phyloP scores from a whole-genome alignment of 345 rosid genomes.

The Clausena lansium region DNA sequence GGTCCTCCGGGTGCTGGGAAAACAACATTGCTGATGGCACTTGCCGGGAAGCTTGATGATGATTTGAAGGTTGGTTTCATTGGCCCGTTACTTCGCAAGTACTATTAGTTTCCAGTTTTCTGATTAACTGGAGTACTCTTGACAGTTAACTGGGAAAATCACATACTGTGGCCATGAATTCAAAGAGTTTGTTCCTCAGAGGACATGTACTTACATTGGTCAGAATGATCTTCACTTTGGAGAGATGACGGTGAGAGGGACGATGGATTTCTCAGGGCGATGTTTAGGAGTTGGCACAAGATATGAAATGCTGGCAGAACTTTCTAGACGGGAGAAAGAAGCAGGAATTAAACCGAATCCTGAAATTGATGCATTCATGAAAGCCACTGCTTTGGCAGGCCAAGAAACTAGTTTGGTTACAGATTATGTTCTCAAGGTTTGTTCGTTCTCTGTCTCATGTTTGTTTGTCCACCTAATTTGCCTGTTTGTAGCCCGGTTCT shows the following conservation, averaged over 20 bases:
- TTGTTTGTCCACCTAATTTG: not conserved
- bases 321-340: slow-evolving; percentile 75
- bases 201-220: slow-evolving; percentile 78
- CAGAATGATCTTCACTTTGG: slow-evolving; percentile 84
- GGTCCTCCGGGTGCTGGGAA: slow-evolving; percentile 95
- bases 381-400: slow-evolving; percentile 55
- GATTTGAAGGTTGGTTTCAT: slow-evolving; percentile 48
- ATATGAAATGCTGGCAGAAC: slow-evolving; percentile 64
- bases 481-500: not conserved
- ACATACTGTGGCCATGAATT: slow-evolving; percentile 80
- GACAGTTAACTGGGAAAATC: slow-evolving; percentile 58
- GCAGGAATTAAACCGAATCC: slow-evolving; percentile 69
- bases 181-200: slow-evolving; percentile 71
- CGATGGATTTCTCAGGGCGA: slow-evolving; percentile 75
- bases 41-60: slow-evolving; percentile 67
- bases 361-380: slow-evolving; percentile 85
- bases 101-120: not conserved
- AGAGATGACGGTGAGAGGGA: slow-evolving; percentile 85
- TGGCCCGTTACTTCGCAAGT: not conserved
- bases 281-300: slow-evolving; percentile 75
- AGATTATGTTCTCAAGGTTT: slow-evolving; percentile 80
- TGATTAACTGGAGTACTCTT: not conserved
- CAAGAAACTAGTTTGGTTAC: slow-evolving; percentile 71
- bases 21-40: slow-evolving; percentile 74
- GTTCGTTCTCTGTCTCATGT: not conserved